These are phyloP conservation scores for Verticillium longisporum DNA, from an alignment of 2,329 filamentous ascomycete genomes.

Conservation along the genomic window DNA sequence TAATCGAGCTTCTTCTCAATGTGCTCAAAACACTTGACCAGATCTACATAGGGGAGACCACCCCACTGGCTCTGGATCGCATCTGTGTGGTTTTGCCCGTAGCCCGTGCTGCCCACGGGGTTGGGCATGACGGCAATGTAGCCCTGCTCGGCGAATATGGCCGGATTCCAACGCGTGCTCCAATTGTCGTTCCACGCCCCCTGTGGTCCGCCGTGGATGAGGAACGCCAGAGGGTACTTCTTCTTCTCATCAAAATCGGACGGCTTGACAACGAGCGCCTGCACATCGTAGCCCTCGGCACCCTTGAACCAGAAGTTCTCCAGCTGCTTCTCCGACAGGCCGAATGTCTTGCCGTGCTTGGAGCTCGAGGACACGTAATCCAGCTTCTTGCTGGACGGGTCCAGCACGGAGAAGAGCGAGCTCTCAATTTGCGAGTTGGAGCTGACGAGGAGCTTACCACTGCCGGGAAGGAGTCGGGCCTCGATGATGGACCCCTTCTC, in stretches of 20 bases:
- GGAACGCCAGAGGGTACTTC: conserved; percentile 71
- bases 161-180: conserved; percentile 81
- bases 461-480: conserved; percentile 42
- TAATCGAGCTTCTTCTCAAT: conserved; percentile 59
- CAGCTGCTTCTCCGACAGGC: conserved; percentile 56
- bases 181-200: conserved; percentile 69
- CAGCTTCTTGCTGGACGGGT: conserved; percentile 30
- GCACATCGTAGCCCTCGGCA: conserved; percentile 57
- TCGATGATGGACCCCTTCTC: conserved; percentile 47
- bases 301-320: conserved; percentile 63
- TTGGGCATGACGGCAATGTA: conserved; percentile 80
- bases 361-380: conserved; percentile 55
- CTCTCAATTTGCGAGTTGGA: conserved; percentile 67
- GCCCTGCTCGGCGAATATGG: conserved; percentile 79
- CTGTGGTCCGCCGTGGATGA: conserved; percentile 81
- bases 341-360: conserved; percentile 58
- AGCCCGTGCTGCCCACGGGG: conserved; percentile 76
- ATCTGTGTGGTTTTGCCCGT: conserved; percentile 70
- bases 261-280: conserved; percentile 62
- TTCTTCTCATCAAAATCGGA: conserved; percentile 61
- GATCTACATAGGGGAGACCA: conserved; percentile 74
- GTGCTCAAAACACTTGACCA: conserved; percentile 72
- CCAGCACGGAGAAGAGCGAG: conserved; percentile 58
- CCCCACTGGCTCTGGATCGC: conserved; percentile 79
- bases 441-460: conserved; percentile 52